Evolutionary conservation across 1,139 yeast species (phyloP).

Genomic region (Diutina ranongensis): DNA sequence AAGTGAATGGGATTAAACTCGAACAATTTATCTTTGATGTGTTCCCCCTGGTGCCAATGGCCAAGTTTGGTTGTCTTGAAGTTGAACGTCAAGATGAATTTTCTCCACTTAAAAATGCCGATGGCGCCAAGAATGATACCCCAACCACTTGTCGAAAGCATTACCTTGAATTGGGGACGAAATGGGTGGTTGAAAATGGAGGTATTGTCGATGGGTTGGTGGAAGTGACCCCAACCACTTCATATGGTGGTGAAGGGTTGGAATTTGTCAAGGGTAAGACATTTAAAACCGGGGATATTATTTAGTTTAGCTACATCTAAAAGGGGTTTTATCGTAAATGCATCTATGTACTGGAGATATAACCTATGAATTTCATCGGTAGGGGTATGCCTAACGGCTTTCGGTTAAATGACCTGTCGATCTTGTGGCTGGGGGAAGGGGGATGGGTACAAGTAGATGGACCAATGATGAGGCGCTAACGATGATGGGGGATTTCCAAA

Average conservation of each 20-base stretch:
- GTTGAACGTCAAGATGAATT: constrained; percentile 80
- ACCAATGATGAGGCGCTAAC: no score
- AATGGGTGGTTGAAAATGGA: constrained; percentile 65
- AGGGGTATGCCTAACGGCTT: no score
- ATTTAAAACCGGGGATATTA: constrained; percentile 31
- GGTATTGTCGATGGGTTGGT: constrained; percentile 48
- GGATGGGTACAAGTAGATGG: no score
- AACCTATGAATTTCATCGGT: no score
- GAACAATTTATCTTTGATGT: constrained; percentile 98
- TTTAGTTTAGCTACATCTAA: no score
- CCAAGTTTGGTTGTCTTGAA: constrained; percentile 85
- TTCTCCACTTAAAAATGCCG: constrained; percentile 88
- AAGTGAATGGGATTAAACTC: constrained; percentile 83
- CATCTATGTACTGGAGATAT: no score
- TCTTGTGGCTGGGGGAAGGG: no score
- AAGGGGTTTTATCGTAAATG: no score
- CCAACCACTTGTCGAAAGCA: constrained; percentile 73
- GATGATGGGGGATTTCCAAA: no score
- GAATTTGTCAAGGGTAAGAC: constrained; percentile 42
- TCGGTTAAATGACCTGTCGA: no score
- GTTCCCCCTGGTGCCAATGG: constrained; percentile 64
- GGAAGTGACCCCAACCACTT: constrained; percentile 68
- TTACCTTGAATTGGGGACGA: constrained; percentile 57
- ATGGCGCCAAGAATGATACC: constrained; percentile 70
- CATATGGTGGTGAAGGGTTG: constrained; percentile 82